Percentiles rank a stretch among this genome's conserved stretches.
Evolutionary conservation across 176 grass and related monocot genomes (phyloP).

Genomic region (Urochloa ruziziensis): DNA sequence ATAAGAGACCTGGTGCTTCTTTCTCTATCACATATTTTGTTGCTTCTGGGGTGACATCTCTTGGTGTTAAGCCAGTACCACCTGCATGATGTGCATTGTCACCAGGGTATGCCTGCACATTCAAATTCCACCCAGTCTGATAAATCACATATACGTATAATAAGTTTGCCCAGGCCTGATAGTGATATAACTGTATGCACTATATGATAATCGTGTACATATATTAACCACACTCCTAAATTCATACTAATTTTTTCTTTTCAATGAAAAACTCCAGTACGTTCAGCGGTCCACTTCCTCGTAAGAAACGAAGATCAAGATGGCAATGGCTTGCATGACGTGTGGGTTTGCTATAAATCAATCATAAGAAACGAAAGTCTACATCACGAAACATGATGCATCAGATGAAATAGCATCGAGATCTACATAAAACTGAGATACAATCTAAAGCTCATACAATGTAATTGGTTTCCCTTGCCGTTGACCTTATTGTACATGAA

Average conservation of each 20-base stretch:
- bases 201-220: too few relatives aligned
- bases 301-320: too few relatives aligned
- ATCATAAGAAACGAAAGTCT: neutral
- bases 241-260: too few relatives aligned
- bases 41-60: constrained; percentile 88
- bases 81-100: constrained; percentile 44
- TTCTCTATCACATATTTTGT: constrained; percentile 87
- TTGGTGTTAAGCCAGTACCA: constrained; percentile 91
- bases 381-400: constrained; percentile 18
- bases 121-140: too few relatives aligned
- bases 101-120: too few relatives aligned
- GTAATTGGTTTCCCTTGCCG: constrained; percentile 19
- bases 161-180: too few relatives aligned
- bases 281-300: too few relatives aligned
- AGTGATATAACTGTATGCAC: too few relatives aligned
- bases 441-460: constrained; percentile 27
- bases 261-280: too few relatives aligned
- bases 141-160: too few relatives aligned
- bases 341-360: neutral
- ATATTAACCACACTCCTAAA: too few relatives aligned
- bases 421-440: constrained; percentile 26
- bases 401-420: constrained; percentile 11
- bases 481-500: constrained; percentile 44
- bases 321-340: neutral
- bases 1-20: constrained; percentile 76